These are phyloP conservation scores for Vitis hybrid DNA, from an alignment of 177 flowering plant species.

Conservation along the genomic window DNA sequence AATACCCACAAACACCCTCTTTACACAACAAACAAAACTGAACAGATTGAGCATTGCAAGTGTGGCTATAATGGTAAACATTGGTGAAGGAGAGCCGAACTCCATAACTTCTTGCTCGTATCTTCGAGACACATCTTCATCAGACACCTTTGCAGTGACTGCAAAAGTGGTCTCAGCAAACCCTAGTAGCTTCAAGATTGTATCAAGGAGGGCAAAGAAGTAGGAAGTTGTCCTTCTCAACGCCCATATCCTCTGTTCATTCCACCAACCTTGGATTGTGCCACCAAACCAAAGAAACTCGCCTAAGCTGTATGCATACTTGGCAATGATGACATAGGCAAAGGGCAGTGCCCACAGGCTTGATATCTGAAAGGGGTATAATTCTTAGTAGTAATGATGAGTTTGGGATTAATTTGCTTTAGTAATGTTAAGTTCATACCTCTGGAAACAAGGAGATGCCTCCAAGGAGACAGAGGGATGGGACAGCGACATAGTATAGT, in stretches of 20 bases:
- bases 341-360: slow-evolving; percentile 53
- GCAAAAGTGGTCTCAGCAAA: slow-evolving; percentile 18
- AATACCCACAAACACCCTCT: no score
- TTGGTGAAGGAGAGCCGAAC: no score
- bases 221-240: slow-evolving; percentile 38
- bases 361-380: slow-evolving; percentile 29
- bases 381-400: no score
- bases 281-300: slow-evolving; percentile 39
- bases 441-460: slow-evolving; percentile 49
- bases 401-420: no score
- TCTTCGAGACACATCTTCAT: slow-evolving; percentile 27
- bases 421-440: slow-evolving; percentile 17
- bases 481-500: slow-evolving; percentile 32
- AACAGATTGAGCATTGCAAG: no score
- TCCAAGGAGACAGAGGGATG: slow-evolving; percentile 41
- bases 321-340: slow-evolving; percentile 32
- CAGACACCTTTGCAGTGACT: slow-evolving; percentile 34
- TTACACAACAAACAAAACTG: no score
- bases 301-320: slow-evolving; percentile 28
- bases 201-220: slow-evolving; percentile 33
- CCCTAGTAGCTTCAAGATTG: slow-evolving; percentile 23
- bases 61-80: no score
- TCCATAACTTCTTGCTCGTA: slow-evolving; percentile 7
- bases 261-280: slow-evolving; percentile 51
- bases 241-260: slow-evolving; percentile 43